Evolutionary conservation across 139 green algal species (phyloP).

Genomic region (Volvox africanus): DNA sequence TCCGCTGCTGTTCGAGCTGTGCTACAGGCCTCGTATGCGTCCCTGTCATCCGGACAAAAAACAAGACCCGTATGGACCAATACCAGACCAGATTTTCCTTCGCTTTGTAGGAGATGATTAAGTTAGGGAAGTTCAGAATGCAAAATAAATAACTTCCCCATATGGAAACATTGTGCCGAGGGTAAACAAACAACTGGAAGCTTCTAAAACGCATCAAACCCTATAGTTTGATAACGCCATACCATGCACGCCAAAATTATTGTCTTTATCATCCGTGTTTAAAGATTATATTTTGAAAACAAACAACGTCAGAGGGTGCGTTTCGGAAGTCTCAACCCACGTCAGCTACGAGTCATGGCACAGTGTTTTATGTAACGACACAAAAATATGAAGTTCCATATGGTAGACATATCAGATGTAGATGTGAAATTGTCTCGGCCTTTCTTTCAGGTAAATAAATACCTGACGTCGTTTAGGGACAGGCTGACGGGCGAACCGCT

Average conservation of each 20-base stretch:
- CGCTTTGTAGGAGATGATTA: too few relatives aligned
- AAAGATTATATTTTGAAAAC: too few relatives aligned
- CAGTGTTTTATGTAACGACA: neutral
- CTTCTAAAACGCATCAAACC: neutral
- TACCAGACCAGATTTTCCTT: too few relatives aligned
- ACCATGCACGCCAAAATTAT: neutral
- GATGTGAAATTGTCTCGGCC: too few relatives aligned
- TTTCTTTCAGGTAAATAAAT: too few relatives aligned
- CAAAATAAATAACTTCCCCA: neutral
- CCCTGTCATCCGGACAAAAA: neutral
- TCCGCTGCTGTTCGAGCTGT: neutral
- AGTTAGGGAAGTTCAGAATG: neutral
- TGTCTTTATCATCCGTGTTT: too few relatives aligned
- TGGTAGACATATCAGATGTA: too few relatives aligned
- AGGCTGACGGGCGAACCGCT: neutral
- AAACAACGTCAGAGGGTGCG: neutral
- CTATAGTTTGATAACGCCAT: neutral
- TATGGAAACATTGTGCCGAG: neutral
- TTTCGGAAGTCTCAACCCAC: neutral
- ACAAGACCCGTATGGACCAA: too few relatives aligned
- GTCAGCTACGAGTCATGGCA: neutral
- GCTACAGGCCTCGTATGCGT: constrained; percentile 46
- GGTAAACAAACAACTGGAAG: neutral
- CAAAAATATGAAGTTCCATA: too few relatives aligned
- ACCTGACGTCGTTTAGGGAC: constrained; percentile 19